Evolutionary conservation across 2,329 filamentous ascomycete species (phyloP).

Genomic region (Akanthomyces uredinophilus): DNA sequence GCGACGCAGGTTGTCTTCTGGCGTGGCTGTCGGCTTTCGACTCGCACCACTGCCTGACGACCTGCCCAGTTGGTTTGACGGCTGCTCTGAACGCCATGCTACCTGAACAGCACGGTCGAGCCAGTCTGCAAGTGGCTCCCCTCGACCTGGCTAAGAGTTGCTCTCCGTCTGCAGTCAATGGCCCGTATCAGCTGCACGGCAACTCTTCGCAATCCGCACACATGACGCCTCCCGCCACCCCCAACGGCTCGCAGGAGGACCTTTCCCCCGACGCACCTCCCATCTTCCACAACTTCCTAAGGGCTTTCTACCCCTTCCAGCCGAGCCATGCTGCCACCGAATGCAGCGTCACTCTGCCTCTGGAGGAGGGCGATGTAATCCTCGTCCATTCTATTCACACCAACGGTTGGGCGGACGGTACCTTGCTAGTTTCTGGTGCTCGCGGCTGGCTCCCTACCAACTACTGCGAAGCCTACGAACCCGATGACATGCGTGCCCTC

Average conservation of each 20-base stretch:
- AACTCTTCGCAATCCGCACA: constrained; percentile 47
- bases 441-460: constrained; percentile 97
- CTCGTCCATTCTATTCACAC: constrained; percentile 94
- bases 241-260: constrained; percentile 61
- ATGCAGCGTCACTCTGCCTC: constrained; percentile 79
- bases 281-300: constrained; percentile 88
- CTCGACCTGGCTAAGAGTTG: constrained; percentile 46
- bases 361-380: constrained; percentile 88
- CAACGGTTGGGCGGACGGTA: constrained; percentile 98
- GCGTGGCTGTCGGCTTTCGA: constrained; percentile 14
- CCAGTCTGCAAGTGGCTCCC: constrained; percentile 58
- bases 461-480: constrained; percentile 94
- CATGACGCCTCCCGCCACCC: constrained; percentile 74
- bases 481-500: constrained; percentile 77
- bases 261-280: constrained; percentile 47
- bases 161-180: constrained; percentile 25
- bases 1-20: constrained; percentile 10
- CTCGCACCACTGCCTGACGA: constrained; percentile 14
- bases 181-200: constrained; percentile 24
- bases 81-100: constrained; percentile 7
- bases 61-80: neutral
- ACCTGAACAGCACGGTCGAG: constrained; percentile 41
- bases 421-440: constrained; percentile 75
- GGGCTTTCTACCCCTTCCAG: constrained; percentile 90
- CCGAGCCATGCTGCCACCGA: constrained; percentile 72